Conservation (phyloP, 306 rosid species). For the Medicago truncatula region MtrunA17r5.0-ANR NC_053042.1:1941001-1941500, state of each 20-base stretch:
- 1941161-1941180: constrained; percentile 77
- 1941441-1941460: constrained; percentile 67
- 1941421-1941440: constrained; percentile 82
- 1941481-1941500: constrained; percentile 57
- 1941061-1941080: constrained; percentile 46
- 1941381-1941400: constrained; percentile 77
- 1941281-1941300: constrained; percentile 64
- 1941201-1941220: constrained; percentile 75
- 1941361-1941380: constrained; percentile 83
- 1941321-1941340: constrained; percentile 63
- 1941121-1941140: constrained; percentile 72
- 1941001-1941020: not conserved
- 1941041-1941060: constrained; percentile 47
- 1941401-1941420: constrained; percentile 87
- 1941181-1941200: constrained; percentile 60
- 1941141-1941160: constrained; percentile 68
- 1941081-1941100: constrained; percentile 77
- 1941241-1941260: constrained; percentile 68
- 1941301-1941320: constrained; percentile 55
- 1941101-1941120: constrained; percentile 93
- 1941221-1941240: constrained; percentile 70
- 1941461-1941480: constrained; percentile 62
- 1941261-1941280: constrained; percentile 85
- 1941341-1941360: constrained; percentile 69
- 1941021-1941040: constrained; percentile 63